These are phyloP conservation scores for Somion occarium DNA, from an alignment of 1,284 basidiomycete genomes.

Conservation along the genomic window DNA sequence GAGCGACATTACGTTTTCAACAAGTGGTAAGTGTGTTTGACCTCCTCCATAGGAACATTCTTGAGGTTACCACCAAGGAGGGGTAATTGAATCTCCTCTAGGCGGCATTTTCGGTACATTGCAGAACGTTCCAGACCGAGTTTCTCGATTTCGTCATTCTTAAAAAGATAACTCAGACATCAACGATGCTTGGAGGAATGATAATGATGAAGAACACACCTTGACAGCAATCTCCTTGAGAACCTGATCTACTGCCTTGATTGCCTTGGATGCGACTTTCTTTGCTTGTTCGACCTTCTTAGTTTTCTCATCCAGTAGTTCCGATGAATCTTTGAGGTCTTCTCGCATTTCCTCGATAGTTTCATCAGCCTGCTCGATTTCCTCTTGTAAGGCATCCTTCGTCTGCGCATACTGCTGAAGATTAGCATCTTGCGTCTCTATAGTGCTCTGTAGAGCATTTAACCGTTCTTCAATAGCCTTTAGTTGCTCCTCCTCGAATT, in stretches of 20 bases:
- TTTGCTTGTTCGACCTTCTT: constrained; percentile 76
- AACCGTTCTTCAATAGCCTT: constrained; percentile 62
- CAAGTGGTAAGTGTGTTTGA: constrained; percentile 25
- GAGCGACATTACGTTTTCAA: not conserved
- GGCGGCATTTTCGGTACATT: constrained; percentile 86
- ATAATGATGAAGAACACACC: constrained; percentile 35
- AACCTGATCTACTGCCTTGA: constrained; percentile 77
- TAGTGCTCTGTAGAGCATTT: constrained; percentile 46
- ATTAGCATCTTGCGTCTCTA: constrained; percentile 52
- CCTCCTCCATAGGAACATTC: constrained; percentile 94
- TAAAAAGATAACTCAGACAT: too few relatives aligned
- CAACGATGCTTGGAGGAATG: constrained; percentile 6
- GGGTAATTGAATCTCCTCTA: constrained; percentile 91
- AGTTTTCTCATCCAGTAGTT: constrained; percentile 62
- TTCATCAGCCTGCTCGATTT: constrained; percentile 61
- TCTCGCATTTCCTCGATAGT: constrained; percentile 55
- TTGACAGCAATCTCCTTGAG: constrained; percentile 86
- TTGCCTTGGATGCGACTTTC: constrained; percentile 63
- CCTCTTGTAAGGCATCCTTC: constrained; percentile 54
- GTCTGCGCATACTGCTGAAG: constrained; percentile 54
- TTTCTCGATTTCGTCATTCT: constrained; percentile 96
- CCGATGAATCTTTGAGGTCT: constrained; percentile 60
- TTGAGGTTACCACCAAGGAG: constrained; percentile 73
- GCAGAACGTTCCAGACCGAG: constrained; percentile 81
- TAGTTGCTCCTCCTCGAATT: constrained; percentile 78